Evolutionary conservation across 2,329 filamentous ascomycete species (phyloP).

Genomic region (Phaeosphaeriaceae sp.): DNA sequence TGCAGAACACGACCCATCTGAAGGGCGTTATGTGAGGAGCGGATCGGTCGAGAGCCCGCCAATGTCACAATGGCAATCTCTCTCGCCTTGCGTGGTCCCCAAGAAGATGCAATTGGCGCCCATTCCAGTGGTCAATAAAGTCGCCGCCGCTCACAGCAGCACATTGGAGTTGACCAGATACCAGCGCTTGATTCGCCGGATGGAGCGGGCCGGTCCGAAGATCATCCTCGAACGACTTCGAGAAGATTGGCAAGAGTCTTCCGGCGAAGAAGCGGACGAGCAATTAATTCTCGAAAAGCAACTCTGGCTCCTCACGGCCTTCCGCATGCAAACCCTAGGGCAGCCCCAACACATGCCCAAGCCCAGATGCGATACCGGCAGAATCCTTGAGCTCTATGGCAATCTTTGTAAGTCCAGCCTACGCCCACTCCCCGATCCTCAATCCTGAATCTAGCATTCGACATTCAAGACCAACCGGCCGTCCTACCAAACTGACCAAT

Average conservation of each 20-base stretch:
- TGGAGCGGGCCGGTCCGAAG: conserved; percentile 62
- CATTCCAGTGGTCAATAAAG: conserved; percentile 21
- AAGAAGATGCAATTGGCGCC: conserved; percentile 25
- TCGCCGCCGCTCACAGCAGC: conserved; percentile 25
- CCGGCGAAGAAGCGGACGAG: conserved; percentile 56
- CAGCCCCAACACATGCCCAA: conserved; percentile 29
- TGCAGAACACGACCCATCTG: conserved; percentile 15
- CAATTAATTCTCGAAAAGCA: conserved; percentile 63
- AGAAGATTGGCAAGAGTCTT: conserved; percentile 49
- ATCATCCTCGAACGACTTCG: conserved; percentile 65
- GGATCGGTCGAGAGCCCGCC: conserved; percentile 34
- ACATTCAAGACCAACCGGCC: no score
- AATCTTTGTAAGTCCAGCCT: conserved; percentile 46
- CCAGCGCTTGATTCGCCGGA: conserved; percentile 63
- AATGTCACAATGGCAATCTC: conserved; percentile 44
- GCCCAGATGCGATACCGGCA: conserved; percentile 40
- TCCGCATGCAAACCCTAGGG: conserved; percentile 52
- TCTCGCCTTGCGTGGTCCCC: conserved; percentile 30
- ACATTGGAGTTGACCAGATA: conserved; percentile 49
- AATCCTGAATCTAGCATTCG: background rate
- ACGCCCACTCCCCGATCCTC: conserved; percentile 7
- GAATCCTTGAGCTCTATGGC: conserved; percentile 49
- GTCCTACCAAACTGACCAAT: conserved; percentile 27
- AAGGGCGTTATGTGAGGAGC: conserved; percentile 16
- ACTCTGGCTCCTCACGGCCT: conserved; percentile 68